phyloP scores from a whole-genome alignment of 2,329 filamentous ascomycete species.

The Scedosporium apiospermum region DNA sequence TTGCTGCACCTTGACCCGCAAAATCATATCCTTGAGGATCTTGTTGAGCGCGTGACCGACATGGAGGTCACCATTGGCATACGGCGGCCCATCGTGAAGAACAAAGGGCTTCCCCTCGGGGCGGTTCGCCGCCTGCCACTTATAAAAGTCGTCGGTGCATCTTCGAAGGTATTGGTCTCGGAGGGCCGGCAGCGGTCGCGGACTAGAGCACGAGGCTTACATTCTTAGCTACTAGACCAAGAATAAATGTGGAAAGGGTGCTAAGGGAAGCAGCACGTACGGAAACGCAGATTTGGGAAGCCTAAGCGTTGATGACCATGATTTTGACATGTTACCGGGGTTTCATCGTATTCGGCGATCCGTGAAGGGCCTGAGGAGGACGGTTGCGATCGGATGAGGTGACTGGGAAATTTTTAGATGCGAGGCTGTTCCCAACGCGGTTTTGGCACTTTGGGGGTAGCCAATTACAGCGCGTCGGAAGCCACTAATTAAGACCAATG shows the following conservation, averaged over 20 bases:
- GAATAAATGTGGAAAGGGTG: not conserved
- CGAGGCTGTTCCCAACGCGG: not conserved
- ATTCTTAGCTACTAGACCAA: constrained; percentile 6
- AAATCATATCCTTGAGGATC: constrained; percentile 88
- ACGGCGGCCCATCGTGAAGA: constrained; percentile 92
- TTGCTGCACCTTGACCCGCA: constrained; percentile 69
- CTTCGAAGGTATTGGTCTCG: constrained; percentile 54
- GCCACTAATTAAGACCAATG: not conserved
- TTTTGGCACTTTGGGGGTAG: not conserved
- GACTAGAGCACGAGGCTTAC: constrained; percentile 23
- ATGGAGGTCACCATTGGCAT: constrained; percentile 87
- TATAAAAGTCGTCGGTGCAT: constrained; percentile 82
- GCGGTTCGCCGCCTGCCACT: constrained; percentile 63
- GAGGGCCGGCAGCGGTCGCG: constrained; percentile 39
- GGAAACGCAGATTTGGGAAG: constrained; percentile 68
- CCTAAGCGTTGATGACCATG: constrained; percentile 65
- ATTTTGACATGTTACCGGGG: constrained; percentile 36
- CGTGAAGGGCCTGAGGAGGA: not conserved
- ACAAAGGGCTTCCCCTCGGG: constrained; percentile 56
- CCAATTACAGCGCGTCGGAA: not conserved
- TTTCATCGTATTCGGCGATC: constrained; percentile 1
- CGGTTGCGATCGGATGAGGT: not conserved
- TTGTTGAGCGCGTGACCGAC: constrained; percentile 96
- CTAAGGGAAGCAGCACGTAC: constrained; percentile 29
- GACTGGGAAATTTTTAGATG: constrained; percentile 1